phyloP scores from a whole-genome alignment of 2,329 filamentous ascomycete species.

The Colletotrichum caudatum region DNA sequence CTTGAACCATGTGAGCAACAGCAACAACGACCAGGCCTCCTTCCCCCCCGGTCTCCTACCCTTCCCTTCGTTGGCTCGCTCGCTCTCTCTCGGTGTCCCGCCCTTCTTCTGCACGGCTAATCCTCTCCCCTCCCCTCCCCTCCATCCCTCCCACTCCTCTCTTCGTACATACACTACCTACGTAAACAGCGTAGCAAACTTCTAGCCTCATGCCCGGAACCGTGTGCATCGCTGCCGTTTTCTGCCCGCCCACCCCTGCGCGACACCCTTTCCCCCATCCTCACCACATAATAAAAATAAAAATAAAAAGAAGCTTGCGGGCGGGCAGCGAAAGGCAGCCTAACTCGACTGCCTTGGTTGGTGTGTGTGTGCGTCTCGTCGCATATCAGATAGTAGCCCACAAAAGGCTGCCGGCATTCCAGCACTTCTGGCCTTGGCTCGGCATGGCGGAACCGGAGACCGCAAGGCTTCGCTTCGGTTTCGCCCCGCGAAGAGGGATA shows the following conservation, averaged over 20 bases:
- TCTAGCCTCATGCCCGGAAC: neutral
- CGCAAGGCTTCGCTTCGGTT: constrained; percentile 7
- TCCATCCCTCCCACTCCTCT: too few species aligned
- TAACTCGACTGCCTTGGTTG: neutral
- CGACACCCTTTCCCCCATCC: neutral
- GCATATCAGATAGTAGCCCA: constrained; percentile 12
- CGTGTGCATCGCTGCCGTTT: neutral
- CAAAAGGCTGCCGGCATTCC: neutral
- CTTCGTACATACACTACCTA: too few species aligned
- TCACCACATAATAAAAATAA: too few species aligned
- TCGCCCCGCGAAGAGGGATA: neutral
- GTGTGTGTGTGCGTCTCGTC: neutral
- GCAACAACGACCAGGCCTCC: neutral
- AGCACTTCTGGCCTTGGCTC: constrained; percentile 16
- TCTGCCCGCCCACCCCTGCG: neutral
- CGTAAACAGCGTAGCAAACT: too few species aligned
- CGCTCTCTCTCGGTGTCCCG: neutral
- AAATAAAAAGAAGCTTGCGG: too few species aligned
- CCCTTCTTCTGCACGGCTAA: constrained; percentile 11
- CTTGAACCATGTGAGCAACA: neutral
- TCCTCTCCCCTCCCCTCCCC: neutral
- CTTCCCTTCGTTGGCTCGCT: neutral
- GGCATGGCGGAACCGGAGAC: constrained; percentile 32
- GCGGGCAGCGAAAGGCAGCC: neutral
- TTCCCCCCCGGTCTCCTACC: neutral